Evolutionary conservation across 108 stramenopile species (phyloP), one percentile per base, ranked within the genome.

Genomic region (Heterococcus sp.): DNA sequence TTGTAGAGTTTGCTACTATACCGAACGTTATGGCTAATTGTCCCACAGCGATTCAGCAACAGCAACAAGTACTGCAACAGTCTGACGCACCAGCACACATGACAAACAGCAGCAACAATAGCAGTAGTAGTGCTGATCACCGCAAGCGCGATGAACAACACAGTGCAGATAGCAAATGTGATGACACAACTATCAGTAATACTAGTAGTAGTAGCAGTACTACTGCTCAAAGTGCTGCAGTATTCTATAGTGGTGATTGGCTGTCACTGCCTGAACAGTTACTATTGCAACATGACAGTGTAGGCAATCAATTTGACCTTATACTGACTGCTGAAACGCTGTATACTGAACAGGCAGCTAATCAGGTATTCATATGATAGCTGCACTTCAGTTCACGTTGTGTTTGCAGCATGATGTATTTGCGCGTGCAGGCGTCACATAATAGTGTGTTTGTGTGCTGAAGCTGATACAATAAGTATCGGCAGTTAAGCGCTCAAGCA

Each of bases 301-400:
- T 0, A 26, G 69, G 37, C 28, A 75, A 37, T 32, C 39, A 4
- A 4, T 84, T 84, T 63, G 75, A 84, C 69, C 68, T 84, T 35
- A 76, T 84, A 35, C 38, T 84, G 3, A 84, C 75, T 32, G 83
- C 83, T 1, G 83, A 84, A 71, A 84, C 83, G 4, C 68, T 84
- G 4, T 84, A 84, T 75, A 84, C 75, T 26, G 33, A 65, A 3
- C 34, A n/a, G 14, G 83, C 75, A 14, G 65, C 83, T 21, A 65
- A 70, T 32, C 75, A 84, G 70, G 75, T 84, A n/a, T n/a, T n/a
- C n/a, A n/a, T n/a, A n/a, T n/a, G n/a, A n/a, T n/a, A n/a, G n/a
- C n/a, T n/a, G n/a, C n/a, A n/a, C n/a, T n/a, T n/a, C n/a, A n/a
- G n/a, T n/a, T n/a, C n/a, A n/a, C n/a, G n/a, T n/a, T n/a, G n/a